Evolutionary conservation across 768 basidiomycete genomes (phyloP), one percentile per base, ranked within the genome.

Genomic region (Dendrothele bispora): DNA sequence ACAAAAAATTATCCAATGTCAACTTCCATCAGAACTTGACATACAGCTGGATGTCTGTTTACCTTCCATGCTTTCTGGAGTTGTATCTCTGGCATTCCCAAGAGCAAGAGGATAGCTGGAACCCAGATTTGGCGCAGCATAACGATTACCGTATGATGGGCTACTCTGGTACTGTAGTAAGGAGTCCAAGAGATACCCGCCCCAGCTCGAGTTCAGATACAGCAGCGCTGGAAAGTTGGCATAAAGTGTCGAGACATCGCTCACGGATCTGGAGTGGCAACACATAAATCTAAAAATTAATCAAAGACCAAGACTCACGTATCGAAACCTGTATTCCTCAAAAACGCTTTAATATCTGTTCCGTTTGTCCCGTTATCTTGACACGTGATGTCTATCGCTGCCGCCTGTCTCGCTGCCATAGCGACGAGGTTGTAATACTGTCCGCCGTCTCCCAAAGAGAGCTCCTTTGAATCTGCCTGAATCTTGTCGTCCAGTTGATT

Each of bases 321-420:
- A n/a, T n/a, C n/a, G n/a, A n/a, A n/a, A n/a, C n/a, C n/a, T n/a
- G n/a, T n/a, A n/a, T n/a, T n/a, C n/a, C n/a, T n/a, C n/a, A n/a
- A n/a, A n/a, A n/a, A n/a, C n/a, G n/a, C n/a, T n/a, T n/a, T n/a
- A n/a, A n/a, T n/a, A n/a, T n/a, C n/a, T n/a, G n/a, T n/a, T n/a
- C n/a, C n/a, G n/a, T n/a, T n/a, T n/a, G n/a, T n/a, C n/a, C n/a
- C n/a, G n/a, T n/a, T n/a, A n/a, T n/a, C 5, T 67, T 62, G 5
- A 74, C 49, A n/a, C 2, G 79, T 80, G 36, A 80, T 66, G 49
- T 82, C 79, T 27, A 73, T 64, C 2, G 69, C 64, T 1, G 68
- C 77, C 30, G 70, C 68, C 55, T 80, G 76, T 21, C 77, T 61
- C 5, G 73, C 55, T 2, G 71, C 70, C 5, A 79, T 61, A 8